Base-by-base conservation (phyloP, 345 rosid genomes). In the Turnera subulata region DNA sequence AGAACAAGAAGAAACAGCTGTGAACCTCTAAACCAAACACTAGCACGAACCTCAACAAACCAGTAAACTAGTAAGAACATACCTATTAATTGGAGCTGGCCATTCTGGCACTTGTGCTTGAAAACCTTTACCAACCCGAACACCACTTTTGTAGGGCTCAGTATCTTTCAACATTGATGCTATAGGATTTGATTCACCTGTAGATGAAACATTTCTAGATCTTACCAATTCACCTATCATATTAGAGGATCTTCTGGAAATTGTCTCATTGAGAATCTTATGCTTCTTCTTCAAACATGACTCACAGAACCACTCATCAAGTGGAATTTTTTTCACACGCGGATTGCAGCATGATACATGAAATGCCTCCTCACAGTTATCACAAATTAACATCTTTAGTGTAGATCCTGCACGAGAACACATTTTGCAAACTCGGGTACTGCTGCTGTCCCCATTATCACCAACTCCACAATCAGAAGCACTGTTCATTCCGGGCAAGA, bases 41-140 rank as follows among this genome's bases (percentile, higher is more conserved):
- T 29, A 29, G 35, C 4, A 29, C 4, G 35, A 29, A 29, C 8
- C 35, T 3, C 35, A 29, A 29, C 35, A 29, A 29, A 29, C 35
- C 35, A 8, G 35, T 29, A 29, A 29, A 29, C 35, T 8, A 29
- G 55, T 35, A 59, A 33, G 56, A 56, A 74, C 82, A 58, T 79
- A 93, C 96, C 70, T 59, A 29, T 60, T 68, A 33, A 64, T 56
- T 62, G 91, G 96, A 71, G 85, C 95, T 46, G 76, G 73, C 93
- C 97, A 84, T 23, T 81, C 89, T 59, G 95, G 88, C 66, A 94
- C 83, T 46, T 90, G 82, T 5, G 92, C 91, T 84, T 94, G 97
- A 67, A 81, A 85, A 70, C 87, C 83, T 76, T 84, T 94, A 15
- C 99, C 97, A 53, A 84, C 62, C 39, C 86, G 82, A 70, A 83